Evolutionary conservation across 352 stramenopile species (phyloP).

Genomic region (Phytophthora lateralis): DNA sequence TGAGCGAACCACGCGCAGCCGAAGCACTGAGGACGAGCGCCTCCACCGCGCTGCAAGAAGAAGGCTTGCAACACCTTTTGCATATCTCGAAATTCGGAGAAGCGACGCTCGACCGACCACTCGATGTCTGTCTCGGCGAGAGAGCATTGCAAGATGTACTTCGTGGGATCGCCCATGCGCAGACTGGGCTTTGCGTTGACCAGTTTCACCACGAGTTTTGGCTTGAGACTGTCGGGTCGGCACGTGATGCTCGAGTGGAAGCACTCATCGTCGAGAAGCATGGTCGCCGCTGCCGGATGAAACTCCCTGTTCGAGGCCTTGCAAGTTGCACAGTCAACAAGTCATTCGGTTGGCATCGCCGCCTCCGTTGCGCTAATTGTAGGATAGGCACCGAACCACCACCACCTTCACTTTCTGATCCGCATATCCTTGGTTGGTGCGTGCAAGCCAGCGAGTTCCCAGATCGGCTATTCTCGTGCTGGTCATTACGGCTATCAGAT

Average conservation of each 20-base stretch:
- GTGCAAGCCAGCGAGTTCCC: conserved; percentile 3
- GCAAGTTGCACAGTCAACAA: conserved; percentile 22
- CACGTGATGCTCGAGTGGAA: conserved; percentile 67
- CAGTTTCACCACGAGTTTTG: conserved; percentile 61
- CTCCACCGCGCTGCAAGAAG: conserved; percentile 37
- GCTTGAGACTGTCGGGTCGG: conserved; percentile 43
- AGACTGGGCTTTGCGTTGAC: conserved; percentile 24
- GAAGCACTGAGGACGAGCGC: conserved; percentile 63
- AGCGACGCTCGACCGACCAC: conserved; percentile 72
- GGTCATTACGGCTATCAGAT: not conserved
- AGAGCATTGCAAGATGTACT: conserved; percentile 53
- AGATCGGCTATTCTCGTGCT: not conserved
- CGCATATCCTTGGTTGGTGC: conserved; percentile 10
- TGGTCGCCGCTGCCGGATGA: not conserved
- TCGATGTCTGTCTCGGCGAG: conserved; percentile 45
- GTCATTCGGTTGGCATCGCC: not conserved
- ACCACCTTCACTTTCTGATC: conserved; percentile 30
- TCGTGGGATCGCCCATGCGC: conserved; percentile 22
- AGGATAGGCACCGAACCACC: not conserved
- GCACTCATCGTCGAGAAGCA: conserved; percentile 41
- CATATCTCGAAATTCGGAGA: conserved; percentile 73
- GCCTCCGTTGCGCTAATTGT: conserved; percentile 12
- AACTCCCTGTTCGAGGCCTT: conserved; percentile 1
- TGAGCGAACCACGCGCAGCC: conserved; percentile 76
- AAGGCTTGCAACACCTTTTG: conserved; percentile 56